These are phyloP conservation scores for Coniochaeta ligniaria DNA, from an alignment of 2,329 filamentous ascomycete species.

Conservation along the genomic window DNA sequence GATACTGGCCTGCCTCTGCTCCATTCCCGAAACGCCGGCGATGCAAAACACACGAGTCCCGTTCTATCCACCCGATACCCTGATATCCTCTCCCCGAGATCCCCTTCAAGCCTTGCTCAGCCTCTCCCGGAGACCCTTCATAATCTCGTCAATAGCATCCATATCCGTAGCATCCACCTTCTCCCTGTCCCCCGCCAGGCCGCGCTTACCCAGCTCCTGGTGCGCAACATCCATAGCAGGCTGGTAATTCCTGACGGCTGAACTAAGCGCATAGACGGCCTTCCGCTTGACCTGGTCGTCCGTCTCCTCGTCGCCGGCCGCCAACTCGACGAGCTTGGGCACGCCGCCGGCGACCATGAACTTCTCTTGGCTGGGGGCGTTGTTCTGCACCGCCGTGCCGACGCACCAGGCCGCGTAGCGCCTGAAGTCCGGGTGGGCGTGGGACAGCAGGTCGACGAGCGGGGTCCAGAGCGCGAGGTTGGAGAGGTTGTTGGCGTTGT, in stretches of 20 bases:
- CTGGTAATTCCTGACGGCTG: slow-evolving; percentile 82
- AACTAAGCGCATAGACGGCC: slow-evolving; percentile 83
- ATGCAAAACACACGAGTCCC: slow-evolving; percentile 4
- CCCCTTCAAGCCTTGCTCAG: neutral
- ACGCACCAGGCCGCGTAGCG: slow-evolving; percentile 91
- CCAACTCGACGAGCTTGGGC: slow-evolving; percentile 59
- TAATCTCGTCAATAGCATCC: slow-evolving; percentile 73
- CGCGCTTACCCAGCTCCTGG: slow-evolving; percentile 49
- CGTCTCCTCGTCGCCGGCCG: slow-evolving; percentile 47
- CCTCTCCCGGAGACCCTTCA: slow-evolving; percentile 54
- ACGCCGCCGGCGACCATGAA: slow-evolving; percentile 58
- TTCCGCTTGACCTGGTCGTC: slow-evolving; percentile 63
- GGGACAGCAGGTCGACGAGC: slow-evolving; percentile 61
- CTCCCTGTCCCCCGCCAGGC: slow-evolving; percentile 35
- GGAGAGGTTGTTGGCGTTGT: slow-evolving; percentile 94
- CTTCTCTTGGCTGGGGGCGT: slow-evolving; percentile 74
- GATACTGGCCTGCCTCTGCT: neutral
- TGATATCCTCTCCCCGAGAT: neutral
- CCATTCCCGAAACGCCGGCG: neutral
- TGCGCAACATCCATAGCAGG: slow-evolving; percentile 67
- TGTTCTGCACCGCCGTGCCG: slow-evolving; percentile 95
- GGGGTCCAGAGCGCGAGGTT: slow-evolving; percentile 75
- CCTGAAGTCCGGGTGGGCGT: slow-evolving; percentile 65
- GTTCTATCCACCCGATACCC: neutral
- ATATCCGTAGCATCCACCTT: slow-evolving; percentile 49